Evolutionary conservation across 1,139 yeast genomes (phyloP).

Genomic region (Yamadazyma oceani): DNA sequence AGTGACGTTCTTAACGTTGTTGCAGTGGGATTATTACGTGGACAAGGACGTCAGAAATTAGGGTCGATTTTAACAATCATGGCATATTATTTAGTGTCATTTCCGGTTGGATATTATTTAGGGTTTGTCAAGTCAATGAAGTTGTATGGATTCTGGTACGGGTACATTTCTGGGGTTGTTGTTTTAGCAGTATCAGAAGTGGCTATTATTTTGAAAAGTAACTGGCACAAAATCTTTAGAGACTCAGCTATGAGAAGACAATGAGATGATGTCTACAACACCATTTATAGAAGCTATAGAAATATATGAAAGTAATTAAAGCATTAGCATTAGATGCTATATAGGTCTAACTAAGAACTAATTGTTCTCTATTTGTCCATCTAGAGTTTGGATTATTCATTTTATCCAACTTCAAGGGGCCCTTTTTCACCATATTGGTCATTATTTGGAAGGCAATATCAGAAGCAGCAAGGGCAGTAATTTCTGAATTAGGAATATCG

Average conservation of each 20-base stretch:
- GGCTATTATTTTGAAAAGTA: constrained; percentile 23
- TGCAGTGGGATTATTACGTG: constrained; percentile 41
- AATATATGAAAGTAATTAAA: no score
- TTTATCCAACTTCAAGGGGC: background rate
- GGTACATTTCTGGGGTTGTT: constrained; percentile 33
- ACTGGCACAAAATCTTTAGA: constrained; percentile 22
- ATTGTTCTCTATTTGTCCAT: background rate
- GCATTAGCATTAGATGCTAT: no score
- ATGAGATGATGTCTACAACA: background rate
- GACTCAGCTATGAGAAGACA: background rate
- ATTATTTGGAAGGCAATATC: constrained; percentile 67
- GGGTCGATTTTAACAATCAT: constrained; percentile 32
- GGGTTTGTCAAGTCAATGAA: constrained; percentile 21
- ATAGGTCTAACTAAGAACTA: background rate
- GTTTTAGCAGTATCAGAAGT: constrained; percentile 28
- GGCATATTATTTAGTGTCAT: constrained; percentile 24
- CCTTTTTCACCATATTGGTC: constrained; percentile 40
- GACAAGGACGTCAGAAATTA: constrained; percentile 40
- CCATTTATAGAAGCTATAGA: background rate
- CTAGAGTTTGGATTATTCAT: background rate
- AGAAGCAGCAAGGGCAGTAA: constrained; percentile 55
- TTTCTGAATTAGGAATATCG: constrained; percentile 2
- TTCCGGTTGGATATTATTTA: constrained; percentile 17
- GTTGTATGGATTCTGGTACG: constrained; percentile 36
- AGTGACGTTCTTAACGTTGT: constrained; percentile 38